Base-by-base conservation (phyloP, 768 basidiomycete genomes). In the Phanerochaete carnosa region DNA sequence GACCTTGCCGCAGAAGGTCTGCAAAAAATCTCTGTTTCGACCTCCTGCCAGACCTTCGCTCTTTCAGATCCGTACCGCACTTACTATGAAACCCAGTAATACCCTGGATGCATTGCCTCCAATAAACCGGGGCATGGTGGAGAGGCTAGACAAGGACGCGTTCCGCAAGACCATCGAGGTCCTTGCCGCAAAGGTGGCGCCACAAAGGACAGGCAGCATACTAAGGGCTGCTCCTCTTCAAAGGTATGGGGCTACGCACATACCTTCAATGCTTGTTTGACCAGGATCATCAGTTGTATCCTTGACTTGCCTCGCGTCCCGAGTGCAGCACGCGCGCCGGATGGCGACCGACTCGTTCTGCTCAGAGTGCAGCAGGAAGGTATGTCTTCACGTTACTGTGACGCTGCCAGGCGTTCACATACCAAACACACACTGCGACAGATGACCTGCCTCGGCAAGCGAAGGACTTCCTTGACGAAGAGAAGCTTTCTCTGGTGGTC, bases 271-370 rank as follows among this genome's bases (percentile, higher is more conserved):
- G 25, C 3, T 62, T 37, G 58, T 58, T 56, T 35, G 46, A 58
- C 52, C 45, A 6, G 16, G 49, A 49, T 33, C n/a, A 26, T 6
- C 61, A 90, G 91, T 49, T 75, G 73, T 29, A 66, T 93, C 53
- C 75, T 93, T 68, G 82, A 89, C 74, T 68, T 92, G 13, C 89
- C 88, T n/a, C 87, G 81, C 75, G 70, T 88, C 22, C 83, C 80
- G 59, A 84, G 75, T 25, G 85, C 94, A 2, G 74, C 85, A 0
- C 73, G 80, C 28, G 73, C 74, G 3, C 75, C 82, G 8, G 74
- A 78, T n/a, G 79, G 75, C 13, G 72, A 79, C 61, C 83, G 85
- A 50, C 76, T 94, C n/a, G 76, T 96, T 0, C 72, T 95, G 23
- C 73, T 95, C 28, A 80, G 83, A 57, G 80, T 87, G 15, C 69